A percentile compares a stretch with the other conserved stretches of the same genome.
phyloP scores from a whole-genome alignment of 495 filamentous ascomycete genomes.

The Paragyromitra xinjiangensis region DNA sequence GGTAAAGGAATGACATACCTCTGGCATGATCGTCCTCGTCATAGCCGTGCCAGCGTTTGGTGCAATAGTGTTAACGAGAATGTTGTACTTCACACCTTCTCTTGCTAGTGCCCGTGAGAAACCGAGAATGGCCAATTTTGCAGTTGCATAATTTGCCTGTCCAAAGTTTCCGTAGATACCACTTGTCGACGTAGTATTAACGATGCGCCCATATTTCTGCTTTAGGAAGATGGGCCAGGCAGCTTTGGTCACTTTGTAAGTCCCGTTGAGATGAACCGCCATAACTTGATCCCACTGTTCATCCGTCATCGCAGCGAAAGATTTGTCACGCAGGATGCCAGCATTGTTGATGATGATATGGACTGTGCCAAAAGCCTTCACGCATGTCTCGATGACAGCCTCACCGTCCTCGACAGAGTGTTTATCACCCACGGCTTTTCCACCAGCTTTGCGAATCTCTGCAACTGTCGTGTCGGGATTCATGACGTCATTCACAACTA shows the following conservation, averaged over 20 bases:
- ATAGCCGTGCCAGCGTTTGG: conserved; percentile 97
- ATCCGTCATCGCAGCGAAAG: conserved; percentile 97
- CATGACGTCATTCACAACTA: conserved; percentile 94
- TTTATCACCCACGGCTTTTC: conserved; percentile 92
- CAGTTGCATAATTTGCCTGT: conserved; percentile 96
- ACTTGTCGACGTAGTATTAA: conserved; percentile 95
- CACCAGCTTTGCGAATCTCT: conserved; percentile 89
- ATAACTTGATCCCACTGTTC: conserved; percentile 91
- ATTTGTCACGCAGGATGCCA: conserved; percentile 96
- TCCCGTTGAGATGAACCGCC: conserved; percentile 91
- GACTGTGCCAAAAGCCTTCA: conserved; percentile 91
- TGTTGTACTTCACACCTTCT: conserved; percentile 97
- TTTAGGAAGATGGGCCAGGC: conserved; percentile 98
- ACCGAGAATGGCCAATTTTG: conserved; percentile 94
- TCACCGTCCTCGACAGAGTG: conserved; percentile 94
- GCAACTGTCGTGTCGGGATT: conserved; percentile 92
- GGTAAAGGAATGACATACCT: conserved; percentile 58
- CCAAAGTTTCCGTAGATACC: conserved; percentile 99
- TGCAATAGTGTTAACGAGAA: conserved; percentile 97
- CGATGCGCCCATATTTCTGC: conserved; percentile 96
- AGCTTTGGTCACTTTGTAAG: conserved; percentile 96
- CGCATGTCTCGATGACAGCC: conserved; percentile 86
- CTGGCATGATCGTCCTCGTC: conserved; percentile 93
- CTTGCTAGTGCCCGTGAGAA: conserved; percentile 91
- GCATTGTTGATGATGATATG: conserved; percentile 98